phyloP scores from a whole-genome alignment of 2,329 filamentous ascomycete genomes.

The Zopfia rhizophila region DNA sequence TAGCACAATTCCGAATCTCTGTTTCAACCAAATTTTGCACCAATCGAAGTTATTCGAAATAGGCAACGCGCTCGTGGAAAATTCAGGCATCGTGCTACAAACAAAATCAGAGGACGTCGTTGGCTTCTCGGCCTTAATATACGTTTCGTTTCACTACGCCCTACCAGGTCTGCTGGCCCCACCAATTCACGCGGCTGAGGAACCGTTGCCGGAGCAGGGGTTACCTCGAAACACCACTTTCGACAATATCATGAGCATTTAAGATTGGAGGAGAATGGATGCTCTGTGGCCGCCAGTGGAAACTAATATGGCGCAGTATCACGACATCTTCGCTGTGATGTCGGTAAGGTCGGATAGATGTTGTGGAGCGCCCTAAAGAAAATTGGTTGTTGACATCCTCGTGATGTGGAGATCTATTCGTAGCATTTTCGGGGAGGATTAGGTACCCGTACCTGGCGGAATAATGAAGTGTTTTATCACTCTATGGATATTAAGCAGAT shows the following conservation, averaged over 20 bases:
- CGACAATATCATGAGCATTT: slow-evolving; percentile 12
- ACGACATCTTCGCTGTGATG: too few species aligned
- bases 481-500: too few species aligned
- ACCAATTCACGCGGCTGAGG: slow-evolving; percentile 27
- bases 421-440: too few species aligned
- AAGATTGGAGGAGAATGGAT: slow-evolving; percentile 18
- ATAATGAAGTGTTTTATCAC: too few species aligned
- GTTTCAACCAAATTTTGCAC: slow-evolving; percentile 17
- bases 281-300: too few species aligned
- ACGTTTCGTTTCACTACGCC: slow-evolving; percentile 30
- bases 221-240: slow-evolving; percentile 27
- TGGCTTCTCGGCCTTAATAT: slow-evolving; percentile 20
- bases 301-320: too few species aligned
- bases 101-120: slow-evolving; percentile 15
- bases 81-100: slow-evolving; percentile 13
- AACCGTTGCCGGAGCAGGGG: slow-evolving; percentile 13
- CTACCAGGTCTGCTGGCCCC: slow-evolving; percentile 12
- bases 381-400: too few species aligned
- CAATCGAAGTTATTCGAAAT: slow-evolving; percentile 13
- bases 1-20: background rate
- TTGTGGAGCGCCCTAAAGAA: too few species aligned
- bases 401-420: too few species aligned
- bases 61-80: slow-evolving; percentile 16
- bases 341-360: too few species aligned
- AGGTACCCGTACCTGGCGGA: too few species aligned